Evolutionary conservation across 768 basidiomycete genomes (phyloP).

Genomic region (Mycena indigotica): DNA sequence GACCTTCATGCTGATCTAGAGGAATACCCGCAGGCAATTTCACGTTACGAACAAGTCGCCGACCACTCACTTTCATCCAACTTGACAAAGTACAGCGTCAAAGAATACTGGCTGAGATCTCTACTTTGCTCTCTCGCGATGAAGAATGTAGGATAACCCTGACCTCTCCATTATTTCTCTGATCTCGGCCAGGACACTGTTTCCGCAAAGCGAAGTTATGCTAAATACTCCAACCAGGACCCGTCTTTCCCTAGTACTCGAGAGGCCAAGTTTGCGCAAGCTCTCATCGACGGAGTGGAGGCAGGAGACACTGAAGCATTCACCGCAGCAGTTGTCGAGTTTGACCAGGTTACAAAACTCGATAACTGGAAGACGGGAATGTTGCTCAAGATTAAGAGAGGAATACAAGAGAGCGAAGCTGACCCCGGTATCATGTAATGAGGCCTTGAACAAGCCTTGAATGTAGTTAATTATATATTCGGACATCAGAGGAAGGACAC

Average conservation of each 20-base stretch:
- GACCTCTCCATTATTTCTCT: background rate
- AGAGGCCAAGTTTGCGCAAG: constrained; percentile 85
- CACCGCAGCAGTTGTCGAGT: constrained; percentile 86
- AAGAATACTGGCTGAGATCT: constrained; percentile 93
- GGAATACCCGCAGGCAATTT: constrained; percentile 82
- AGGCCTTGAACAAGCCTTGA: too few species aligned
- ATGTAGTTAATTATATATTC: too few species aligned
- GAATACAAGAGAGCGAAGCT: constrained; percentile 52
- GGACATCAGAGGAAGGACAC: too few species aligned
- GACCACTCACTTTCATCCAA: constrained; percentile 76
- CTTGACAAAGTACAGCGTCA: constrained; percentile 97
- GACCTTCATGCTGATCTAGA: constrained; percentile 91
- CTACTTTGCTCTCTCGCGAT: constrained; percentile 87
- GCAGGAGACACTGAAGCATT: constrained; percentile 55
- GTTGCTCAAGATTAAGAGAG: constrained; percentile 85
- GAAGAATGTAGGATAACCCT: constrained; percentile 55
- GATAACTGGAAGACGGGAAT: constrained; percentile 97
- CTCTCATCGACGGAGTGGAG: constrained; percentile 72
- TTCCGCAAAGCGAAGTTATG: constrained; percentile 77
- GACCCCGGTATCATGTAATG: constrained; percentile 42
- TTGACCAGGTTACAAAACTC: constrained; percentile 87
- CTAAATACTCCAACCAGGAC: constrained; percentile 80
- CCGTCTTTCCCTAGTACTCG: constrained; percentile 83
- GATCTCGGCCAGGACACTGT: constrained; percentile 89
- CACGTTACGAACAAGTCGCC: constrained; percentile 89